phyloP scores from a whole-genome alignment of 129 eudicot species.

The Oenanthe sinensis region DNA sequence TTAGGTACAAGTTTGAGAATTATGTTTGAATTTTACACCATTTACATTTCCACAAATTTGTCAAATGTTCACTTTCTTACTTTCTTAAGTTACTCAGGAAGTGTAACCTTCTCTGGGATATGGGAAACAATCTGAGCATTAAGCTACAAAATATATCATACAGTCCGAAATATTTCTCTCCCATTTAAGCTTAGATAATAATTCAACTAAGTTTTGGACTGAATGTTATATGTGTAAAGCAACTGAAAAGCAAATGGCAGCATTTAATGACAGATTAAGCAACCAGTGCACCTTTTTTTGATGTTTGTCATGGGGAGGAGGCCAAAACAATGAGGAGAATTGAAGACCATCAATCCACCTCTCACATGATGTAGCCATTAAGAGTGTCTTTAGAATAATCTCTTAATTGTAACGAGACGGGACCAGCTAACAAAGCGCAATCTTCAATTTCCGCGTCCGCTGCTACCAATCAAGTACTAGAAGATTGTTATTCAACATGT shows the following conservation, averaged over 20 bases:
- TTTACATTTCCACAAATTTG: too few species aligned
- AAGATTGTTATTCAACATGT: conserved; percentile 50
- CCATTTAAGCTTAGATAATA: background rate
- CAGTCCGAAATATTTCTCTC: background rate
- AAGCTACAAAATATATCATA: background rate
- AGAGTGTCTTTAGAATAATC: conserved; percentile 3
- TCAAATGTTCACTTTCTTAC: background rate
- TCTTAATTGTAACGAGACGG: conserved; percentile 22
- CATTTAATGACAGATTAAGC: background rate
- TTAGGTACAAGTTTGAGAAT: background rate
- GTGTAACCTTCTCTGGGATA: background rate
- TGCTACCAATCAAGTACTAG: conserved; percentile 62
- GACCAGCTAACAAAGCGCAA: conserved; percentile 23
- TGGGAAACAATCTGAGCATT: background rate
- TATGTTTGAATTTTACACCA: background rate
- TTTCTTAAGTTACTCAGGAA: background rate
- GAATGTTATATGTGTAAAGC: background rate
- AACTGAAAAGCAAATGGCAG: background rate
- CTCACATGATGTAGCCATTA: conserved; percentile 65
- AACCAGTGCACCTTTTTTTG: conserved; percentile 60
- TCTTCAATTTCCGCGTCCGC: conserved; percentile 21
- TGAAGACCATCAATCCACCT: conserved; percentile 90
- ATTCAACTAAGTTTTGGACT: background rate
- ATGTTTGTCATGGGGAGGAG: conserved; percentile 66
- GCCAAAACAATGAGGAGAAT: conserved; percentile 90